Evolutionary conservation across 176 grass and related monocot species (phyloP).

Genomic region (Dactylis glomerata): DNA sequence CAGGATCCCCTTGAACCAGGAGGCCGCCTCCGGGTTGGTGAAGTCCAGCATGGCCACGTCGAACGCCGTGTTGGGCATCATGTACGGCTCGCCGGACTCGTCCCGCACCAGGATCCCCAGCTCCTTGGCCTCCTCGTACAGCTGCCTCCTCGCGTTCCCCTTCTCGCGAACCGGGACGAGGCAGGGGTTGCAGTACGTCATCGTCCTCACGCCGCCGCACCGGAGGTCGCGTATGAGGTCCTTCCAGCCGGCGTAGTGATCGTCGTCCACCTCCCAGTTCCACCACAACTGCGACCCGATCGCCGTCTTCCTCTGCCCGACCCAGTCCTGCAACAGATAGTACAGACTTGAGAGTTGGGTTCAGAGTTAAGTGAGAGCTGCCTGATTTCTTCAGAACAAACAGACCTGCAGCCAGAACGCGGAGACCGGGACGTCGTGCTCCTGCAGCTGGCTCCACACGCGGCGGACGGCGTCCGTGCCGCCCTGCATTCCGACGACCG

Average conservation of each 20-base stretch:
- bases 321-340: constrained; percentile 64
- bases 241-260: constrained; percentile 68
- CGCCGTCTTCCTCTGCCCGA: constrained; percentile 82
- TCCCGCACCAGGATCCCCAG: constrained; percentile 66
- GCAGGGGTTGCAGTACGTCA: constrained; percentile 93
- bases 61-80: constrained; percentile 93
- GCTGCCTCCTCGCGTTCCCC: constrained; percentile 41
- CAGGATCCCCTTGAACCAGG: constrained; percentile 87
- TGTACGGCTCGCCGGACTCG: constrained; percentile 64
- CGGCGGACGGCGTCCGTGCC: constrained; percentile 62
- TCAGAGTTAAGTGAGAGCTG: background rate
- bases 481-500: constrained; percentile 87
- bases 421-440: constrained; percentile 67
- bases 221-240: constrained; percentile 59
- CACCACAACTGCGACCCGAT: constrained; percentile 96
- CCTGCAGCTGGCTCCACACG: constrained; percentile 69
- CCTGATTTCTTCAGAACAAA: constrained; percentile 31
- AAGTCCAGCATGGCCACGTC: constrained; percentile 94
- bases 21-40: constrained; percentile 59
- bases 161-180: constrained; percentile 70
- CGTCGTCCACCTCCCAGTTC: constrained; percentile 86
- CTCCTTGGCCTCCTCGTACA: constrained; percentile 78
- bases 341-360: background rate
- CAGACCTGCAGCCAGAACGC: constrained; percentile 96
- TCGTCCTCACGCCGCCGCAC: constrained; percentile 44